Base-by-base conservation (phyloP, 495 filamentous ascomycete species). In the Aspergillus saccharolyticus region DNA sequence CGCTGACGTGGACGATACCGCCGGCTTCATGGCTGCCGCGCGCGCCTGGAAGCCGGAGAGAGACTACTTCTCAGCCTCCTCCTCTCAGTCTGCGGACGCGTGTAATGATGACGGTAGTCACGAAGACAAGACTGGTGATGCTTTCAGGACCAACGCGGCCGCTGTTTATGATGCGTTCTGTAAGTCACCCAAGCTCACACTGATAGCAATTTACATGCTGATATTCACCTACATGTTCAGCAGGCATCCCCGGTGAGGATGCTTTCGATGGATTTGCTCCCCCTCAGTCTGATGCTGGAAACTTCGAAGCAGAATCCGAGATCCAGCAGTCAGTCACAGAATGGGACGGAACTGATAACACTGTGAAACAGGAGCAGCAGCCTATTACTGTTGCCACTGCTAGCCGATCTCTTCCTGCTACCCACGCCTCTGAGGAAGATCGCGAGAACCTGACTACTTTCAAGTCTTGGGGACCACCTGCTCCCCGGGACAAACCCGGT, bases 401-500 rank as follows among this genome's bases (percentile, higher is more conserved):
- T 10, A 30, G 25, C 25, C 10, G 25, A 10, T n/a, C n/a, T n/a
- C n/a, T n/a, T n/a, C 25, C 25, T 10, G 25, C 10, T 20, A 5
- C 15, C n/a, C 30, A 45, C n/a, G 39, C 47, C 9, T 47, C 17
- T 1, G 54, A 59, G 17, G 60, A 66, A 46, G 55, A 66, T 51
- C 65, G 67, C 21, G 65, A 68, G 59, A 19, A 66, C 12, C 54
- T 63, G 17, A 47, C 54, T 3, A 62, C 56, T 19, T 71, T 73
- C 52, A 56, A 65, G 21, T 30, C 49, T 18, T 74, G 69, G 69
- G 69, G 66, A 10, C 45, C 53, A 42, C 65, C 60, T 7, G 65
- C 54, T 25, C 39, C 42, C 21, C 61, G 66, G 25, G 53, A 55
- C 42, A 68, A 65, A 54, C 69, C 71, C 15, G 63, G 69, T 74